Conservation (phyloP, 108 stramenopile species). For the Fragilaria crotonensis region DNA sequence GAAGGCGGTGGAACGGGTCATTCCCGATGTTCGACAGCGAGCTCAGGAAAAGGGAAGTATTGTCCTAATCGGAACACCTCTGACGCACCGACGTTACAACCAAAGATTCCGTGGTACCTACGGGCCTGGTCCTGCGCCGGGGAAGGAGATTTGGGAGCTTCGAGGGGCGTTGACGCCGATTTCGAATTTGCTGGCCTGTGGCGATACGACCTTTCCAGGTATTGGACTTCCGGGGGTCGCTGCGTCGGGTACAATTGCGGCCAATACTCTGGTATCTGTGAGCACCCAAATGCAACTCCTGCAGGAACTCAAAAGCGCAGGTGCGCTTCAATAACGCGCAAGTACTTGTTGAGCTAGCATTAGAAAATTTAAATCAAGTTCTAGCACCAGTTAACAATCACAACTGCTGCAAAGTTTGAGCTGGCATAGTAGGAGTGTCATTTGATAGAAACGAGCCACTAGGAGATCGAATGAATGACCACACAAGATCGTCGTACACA, state of each 20-base stretch:
- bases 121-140: constrained; percentile 60
- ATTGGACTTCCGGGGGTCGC: constrained; percentile 82
- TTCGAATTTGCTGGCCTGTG: constrained; percentile 52
- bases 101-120: constrained; percentile 74
- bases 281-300: constrained; percentile 41
- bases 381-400: no score
- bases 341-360: no score
- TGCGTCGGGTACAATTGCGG: constrained; percentile 74
- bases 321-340: constrained; percentile 54
- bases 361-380: no score
- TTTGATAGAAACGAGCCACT: no score
- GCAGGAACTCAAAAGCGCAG: constrained; percentile 39
- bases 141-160: constrained; percentile 49
- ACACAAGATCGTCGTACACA: no score
- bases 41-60: constrained; percentile 48
- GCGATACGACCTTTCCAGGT: constrained; percentile 55
- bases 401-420: no score
- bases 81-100: constrained; percentile 84
- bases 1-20: constrained; percentile 75
- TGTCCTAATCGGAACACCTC: constrained; percentile 66
- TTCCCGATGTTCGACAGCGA: constrained; percentile 80
- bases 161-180: constrained; percentile 52
- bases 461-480: no score
- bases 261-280: constrained; percentile 56
- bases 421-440: no score